These are phyloP conservation scores for Tylopilus subfusipes DNA, from an alignment of 768 basidiomycete genomes.

Conservation along the genomic window DNA sequence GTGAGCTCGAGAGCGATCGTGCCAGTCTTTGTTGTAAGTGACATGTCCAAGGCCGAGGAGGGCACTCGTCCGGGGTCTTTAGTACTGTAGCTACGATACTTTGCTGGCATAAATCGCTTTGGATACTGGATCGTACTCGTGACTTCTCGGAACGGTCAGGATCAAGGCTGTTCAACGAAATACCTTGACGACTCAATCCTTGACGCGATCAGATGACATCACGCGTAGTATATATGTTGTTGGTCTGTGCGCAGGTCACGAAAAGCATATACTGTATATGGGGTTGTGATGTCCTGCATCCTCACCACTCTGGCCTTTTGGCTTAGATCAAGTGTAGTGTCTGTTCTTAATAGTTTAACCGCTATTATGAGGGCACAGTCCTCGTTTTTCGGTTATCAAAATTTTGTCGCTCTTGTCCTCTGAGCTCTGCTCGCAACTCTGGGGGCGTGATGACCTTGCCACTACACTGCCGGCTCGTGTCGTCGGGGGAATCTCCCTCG, in stretches of 20 bases:
- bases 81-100: slow-evolving; percentile 29
- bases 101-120: slow-evolving; percentile 27
- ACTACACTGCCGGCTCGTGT: slow-evolving; percentile 49
- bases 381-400: slow-evolving; percentile 53
- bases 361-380: slow-evolving; percentile 54
- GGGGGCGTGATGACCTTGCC: slow-evolving; percentile 39
- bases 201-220: neutral
- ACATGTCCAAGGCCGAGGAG: slow-evolving; percentile 13
- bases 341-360: slow-evolving; percentile 62
- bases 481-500: slow-evolving; percentile 49
- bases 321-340: slow-evolving; percentile 80
- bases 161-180: too few species aligned
- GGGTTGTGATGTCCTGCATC: slow-evolving; percentile 16
- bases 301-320: slow-evolving; percentile 52
- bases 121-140: slow-evolving; percentile 14
- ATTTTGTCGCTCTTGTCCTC: slow-evolving; percentile 28
- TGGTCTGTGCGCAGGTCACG: slow-evolving; percentile 7
- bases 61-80: slow-evolving; percentile 8
- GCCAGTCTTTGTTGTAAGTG: slow-evolving; percentile 30
- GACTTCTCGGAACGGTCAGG: neutral
- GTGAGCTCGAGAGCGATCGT: slow-evolving; percentile 23
- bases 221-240: neutral
- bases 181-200: too few species aligned
- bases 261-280: slow-evolving; percentile 9
- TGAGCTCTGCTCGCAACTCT: slow-evolving; percentile 43